Conservation (phyloP, 495 filamentous ascomycete genomes). For the Xylaria palmicola region DNA sequence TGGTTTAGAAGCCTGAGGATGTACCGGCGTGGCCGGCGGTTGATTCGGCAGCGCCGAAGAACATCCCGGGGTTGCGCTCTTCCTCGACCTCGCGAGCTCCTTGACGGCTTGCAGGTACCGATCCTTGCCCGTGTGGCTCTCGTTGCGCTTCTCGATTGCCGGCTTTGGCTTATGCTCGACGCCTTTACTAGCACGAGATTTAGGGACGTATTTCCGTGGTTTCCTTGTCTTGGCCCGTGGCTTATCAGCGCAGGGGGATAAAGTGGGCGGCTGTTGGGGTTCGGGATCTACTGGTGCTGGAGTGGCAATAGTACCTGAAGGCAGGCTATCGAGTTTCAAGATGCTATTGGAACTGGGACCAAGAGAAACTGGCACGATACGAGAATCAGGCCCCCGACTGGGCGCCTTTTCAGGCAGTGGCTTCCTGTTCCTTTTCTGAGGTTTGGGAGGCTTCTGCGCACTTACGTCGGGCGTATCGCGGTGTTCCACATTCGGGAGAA, state of each 20-base stretch:
- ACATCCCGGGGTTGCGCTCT: slow-evolving; percentile 16
- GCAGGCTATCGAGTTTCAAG: slow-evolving; percentile 1
- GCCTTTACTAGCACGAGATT: background rate
- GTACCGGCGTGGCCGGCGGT: background rate
- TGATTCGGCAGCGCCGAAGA: slow-evolving; percentile 15
- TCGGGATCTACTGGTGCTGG: background rate
- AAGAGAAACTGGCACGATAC: background rate
- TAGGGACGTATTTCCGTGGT: slow-evolving; percentile 29
- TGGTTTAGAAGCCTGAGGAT: background rate
- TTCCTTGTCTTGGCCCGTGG: slow-evolving; percentile 26
- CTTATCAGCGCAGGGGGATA: background rate
- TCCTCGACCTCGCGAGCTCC: slow-evolving; percentile 24
- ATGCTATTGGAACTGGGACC: background rate
- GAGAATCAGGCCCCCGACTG: slow-evolving; percentile 20
- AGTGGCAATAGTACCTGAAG: background rate
- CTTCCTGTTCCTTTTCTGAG: slow-evolving; percentile 18
- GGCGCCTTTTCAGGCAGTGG: background rate
- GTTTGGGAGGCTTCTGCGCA: slow-evolving; percentile 12
- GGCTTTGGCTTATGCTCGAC: background rate
- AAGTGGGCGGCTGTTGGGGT: background rate
- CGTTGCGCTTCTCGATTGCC: slow-evolving; percentile 11
- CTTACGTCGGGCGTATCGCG: background rate
- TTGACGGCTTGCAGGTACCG: slow-evolving; percentile 24
- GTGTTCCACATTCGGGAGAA: background rate
- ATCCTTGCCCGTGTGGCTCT: slow-evolving; percentile 18